Evolutionary conservation across 1,139 yeast genomes (phyloP), one percentile per base, ranked within the genome.

Genomic region (Arxiozyma slooffiae): DNA sequence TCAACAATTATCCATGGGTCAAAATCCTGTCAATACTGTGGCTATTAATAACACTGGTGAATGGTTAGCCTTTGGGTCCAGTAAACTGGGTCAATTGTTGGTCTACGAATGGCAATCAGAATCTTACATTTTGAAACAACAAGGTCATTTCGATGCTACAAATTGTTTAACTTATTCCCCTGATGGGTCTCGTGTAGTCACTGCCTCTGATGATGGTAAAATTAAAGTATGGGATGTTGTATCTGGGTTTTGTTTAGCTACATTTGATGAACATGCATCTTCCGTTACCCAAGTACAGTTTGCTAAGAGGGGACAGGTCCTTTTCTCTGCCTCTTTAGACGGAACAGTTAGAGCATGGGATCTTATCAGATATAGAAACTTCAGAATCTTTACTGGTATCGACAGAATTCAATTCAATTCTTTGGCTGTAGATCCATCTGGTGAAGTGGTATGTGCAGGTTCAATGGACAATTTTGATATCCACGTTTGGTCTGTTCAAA

Each of bases 31-130:
- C 41, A 89, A 86, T 62, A 81, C 90, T 11, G 94, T 92, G 3
- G 71, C 81, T 21, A 78, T 92, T 48, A 92, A 92, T 67, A 70
- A 75, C 9, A 74, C 92, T 5, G 99, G 98, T 22, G 98, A 92
- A 68, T 92, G 99, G 99, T 72, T 94, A 46, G 96, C 97, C 0
- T 87, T 92, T 68, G 98, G 98, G 5, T 89, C 97, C 0, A 73
- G 90, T 21, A 83, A 82, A 60, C 71, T 87, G 38, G 98, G 98
- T n/a, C 99, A 92, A 68, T 71, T 92, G 50, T 71, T 92, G 53
- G 98, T 92, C 0, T 92, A 95, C 74, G 99, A 92, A 74, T 92
- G 99, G 99, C 97, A 92, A 71, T 86, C 96, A 3, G 98, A 92
- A 67, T 87, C 97, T 0, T 92, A 92, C 65, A 85, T 92, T 45